Conservation (phyloP, 225 moss, liverwort and hornwort species). For the Antitrichia curtipendula region DNA sequence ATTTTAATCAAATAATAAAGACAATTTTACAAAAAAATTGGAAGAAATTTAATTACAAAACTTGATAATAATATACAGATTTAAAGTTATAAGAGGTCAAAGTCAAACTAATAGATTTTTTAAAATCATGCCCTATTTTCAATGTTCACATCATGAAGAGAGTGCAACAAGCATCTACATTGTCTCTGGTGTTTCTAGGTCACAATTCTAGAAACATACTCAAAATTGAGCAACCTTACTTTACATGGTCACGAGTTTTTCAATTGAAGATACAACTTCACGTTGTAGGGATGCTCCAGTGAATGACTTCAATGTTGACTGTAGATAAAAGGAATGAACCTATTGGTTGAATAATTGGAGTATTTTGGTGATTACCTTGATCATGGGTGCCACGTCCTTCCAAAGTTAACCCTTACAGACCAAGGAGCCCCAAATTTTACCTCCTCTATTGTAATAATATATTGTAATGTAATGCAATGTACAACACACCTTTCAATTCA, state of each 20-base stretch:
- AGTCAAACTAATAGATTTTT: too few species aligned
- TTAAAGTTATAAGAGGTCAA: neutral
- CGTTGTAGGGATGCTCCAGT: rapidly evolving
- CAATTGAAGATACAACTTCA: neutral
- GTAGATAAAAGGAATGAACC: neutral
- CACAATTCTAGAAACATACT: too few species aligned
- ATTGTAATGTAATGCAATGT: neutral
- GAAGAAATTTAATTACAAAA: rapidly evolving
- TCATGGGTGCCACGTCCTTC: neutral
- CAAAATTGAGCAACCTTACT: rapidly evolving
- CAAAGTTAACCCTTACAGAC: rapidly evolving
- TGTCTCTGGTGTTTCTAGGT: neutral
- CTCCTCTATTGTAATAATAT: neutral
- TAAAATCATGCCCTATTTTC: neutral
- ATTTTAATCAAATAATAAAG: neutral
- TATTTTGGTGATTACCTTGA: neutral
- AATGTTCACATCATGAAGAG: neutral
- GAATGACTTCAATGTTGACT: neutral
- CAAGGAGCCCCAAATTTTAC: neutral
- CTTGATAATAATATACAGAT: neutral
- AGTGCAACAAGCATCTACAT: neutral
- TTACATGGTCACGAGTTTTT: neutral
- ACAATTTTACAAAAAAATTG: neutral
- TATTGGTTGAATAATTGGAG: rapidly evolving
- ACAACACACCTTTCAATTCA: neutral